Evolutionary conservation across 2,329 filamentous ascomycete species (phyloP), one percentile per base, ranked within the genome.

Genomic region (Fusarium keratoplasticum): DNA sequence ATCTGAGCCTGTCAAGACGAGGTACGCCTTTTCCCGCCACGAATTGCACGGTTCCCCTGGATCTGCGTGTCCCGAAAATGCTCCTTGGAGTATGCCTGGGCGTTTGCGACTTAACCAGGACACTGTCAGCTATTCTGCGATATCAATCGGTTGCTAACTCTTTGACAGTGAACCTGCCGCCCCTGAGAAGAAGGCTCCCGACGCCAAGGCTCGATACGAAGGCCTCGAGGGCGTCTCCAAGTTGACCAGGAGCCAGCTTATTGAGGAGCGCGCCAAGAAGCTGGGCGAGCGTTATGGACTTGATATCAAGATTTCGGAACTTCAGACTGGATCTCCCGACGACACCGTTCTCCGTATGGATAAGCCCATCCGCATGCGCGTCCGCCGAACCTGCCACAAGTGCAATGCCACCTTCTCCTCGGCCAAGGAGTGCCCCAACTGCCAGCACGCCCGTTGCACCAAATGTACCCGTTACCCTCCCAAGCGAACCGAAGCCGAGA

Each of bases 361-460:
- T 81, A 95, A 94, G 85, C 89, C 92, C 14, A 93, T 95, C 74
- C 91, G 93, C 67, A 93, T 95, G 89, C 91, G 93, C 63, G 89
- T 95, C 62, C 93, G 94, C 81, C 90, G 92, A 75, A 92, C 89
- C 72, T 98, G 95, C 83, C 95, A 98, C 83, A 88, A 90, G 75
- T 98, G 95, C 85, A 89, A 91, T 67, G 90, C 92, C 16, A 89
- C 89, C 27, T 97, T 96, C 81, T 92, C 93, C 65, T 83, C 89
- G 22, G 89, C 92, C 77, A 95, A 92, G 83, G 87, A 92, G 69
- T 98, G 95, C 83, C 83, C 88, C 73, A 90, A 89, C 75, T 98
- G 95, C 85, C 88, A 93, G 76, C 95, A 98, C 83, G 86, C 87
- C 55, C 90, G 94, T 75, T 98, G 95, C 89, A 93, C 90, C 79